phyloP scores from a whole-genome alignment of 305 asterid species.

The Fraxinus albicans region DNA sequence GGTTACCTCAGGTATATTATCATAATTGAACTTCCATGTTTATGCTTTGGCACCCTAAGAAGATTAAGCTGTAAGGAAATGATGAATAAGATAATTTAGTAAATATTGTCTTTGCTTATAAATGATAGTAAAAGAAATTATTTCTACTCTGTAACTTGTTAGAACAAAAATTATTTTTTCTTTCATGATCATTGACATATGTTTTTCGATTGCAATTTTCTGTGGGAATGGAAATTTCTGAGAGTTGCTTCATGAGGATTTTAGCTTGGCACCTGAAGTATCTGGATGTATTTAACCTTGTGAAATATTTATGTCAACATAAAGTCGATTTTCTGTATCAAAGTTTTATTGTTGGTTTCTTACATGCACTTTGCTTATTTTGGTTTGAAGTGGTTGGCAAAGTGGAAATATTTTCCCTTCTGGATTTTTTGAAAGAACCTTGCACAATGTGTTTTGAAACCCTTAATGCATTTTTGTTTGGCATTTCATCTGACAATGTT shows the following conservation, averaged over 20 bases:
- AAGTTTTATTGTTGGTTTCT: not conserved
- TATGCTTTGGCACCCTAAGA: constrained; percentile 2
- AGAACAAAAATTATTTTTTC: not conserved
- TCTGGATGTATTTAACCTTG: not conserved
- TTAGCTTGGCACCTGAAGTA: not conserved
- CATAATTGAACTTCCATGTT: constrained; percentile 8
- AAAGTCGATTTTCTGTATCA: not conserved
- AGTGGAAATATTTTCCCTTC: not conserved
- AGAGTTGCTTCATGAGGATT: not conserved
- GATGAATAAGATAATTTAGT: constrained; percentile 5
- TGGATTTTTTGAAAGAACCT: not conserved
- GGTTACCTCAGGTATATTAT: constrained; percentile 10
- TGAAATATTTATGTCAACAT: not conserved
- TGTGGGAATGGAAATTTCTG: not conserved
- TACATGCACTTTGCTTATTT: not conserved
- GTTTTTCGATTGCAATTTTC: not conserved
- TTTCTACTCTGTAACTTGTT: not conserved
- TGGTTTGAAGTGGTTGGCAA: not conserved
- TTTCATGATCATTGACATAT: not conserved
- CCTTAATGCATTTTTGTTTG: not conserved
- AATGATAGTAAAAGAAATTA: not conserved
- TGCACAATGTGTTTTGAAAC: not conserved
- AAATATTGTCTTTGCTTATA: not conserved
- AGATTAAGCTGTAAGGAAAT: constrained; percentile 5
- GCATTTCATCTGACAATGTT: not conserved